phyloP scores from a whole-genome alignment of 2,329 filamentous ascomycete species.

The Aspergillus aculeatus region DNA sequence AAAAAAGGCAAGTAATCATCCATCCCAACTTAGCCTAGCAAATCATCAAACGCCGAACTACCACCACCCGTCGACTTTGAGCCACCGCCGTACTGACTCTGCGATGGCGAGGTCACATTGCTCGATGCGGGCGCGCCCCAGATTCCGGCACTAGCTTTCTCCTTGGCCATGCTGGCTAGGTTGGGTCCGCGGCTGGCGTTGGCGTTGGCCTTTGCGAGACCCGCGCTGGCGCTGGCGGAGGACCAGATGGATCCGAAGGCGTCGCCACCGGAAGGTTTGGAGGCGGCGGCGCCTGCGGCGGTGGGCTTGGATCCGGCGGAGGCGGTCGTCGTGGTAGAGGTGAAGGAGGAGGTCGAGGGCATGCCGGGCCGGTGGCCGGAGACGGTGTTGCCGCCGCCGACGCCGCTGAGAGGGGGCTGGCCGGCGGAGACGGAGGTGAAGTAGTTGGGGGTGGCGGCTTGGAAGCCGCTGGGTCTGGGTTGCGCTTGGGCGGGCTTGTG shows the following conservation, averaged over 20 bases:
- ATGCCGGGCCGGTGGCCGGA: conserved; percentile 34
- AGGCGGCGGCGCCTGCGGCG: conserved; percentile 38
- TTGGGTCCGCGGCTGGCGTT: conserved; percentile 67
- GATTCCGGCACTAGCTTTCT: conserved; percentile 91
- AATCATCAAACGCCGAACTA: conserved; percentile 42
- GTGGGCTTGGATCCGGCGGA: conserved; percentile 51
- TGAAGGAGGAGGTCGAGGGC: conserved; percentile 37
- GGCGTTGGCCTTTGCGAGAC: conserved; percentile 70
- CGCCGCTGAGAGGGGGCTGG: conserved; percentile 24
- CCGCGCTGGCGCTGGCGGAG: conserved; percentile 64
- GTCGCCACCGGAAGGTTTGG: conserved; percentile 65
- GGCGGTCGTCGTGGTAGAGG: conserved; percentile 39
- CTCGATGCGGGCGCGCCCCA: conserved; percentile 73
- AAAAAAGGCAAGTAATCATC: conserved; percentile 4
- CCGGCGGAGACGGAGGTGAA: conserved; percentile 71
- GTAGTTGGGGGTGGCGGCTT: conserved; percentile 85
- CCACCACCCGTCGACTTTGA: conserved; percentile 34
- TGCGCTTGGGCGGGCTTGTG: conserved; percentile 42
- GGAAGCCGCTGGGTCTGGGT: conserved; percentile 64
- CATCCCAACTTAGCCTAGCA: conserved; percentile 34
- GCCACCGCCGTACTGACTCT: conserved; percentile 35
- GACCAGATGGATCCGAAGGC: conserved; percentile 87
- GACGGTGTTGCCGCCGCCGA: conserved; percentile 26
- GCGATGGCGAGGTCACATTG: conserved; percentile 33
- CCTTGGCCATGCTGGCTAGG: conserved; percentile 93